Evolutionary conservation across 148 eudicot genomes (phyloP).

Genomic region (Camellia sinensis): DNA sequence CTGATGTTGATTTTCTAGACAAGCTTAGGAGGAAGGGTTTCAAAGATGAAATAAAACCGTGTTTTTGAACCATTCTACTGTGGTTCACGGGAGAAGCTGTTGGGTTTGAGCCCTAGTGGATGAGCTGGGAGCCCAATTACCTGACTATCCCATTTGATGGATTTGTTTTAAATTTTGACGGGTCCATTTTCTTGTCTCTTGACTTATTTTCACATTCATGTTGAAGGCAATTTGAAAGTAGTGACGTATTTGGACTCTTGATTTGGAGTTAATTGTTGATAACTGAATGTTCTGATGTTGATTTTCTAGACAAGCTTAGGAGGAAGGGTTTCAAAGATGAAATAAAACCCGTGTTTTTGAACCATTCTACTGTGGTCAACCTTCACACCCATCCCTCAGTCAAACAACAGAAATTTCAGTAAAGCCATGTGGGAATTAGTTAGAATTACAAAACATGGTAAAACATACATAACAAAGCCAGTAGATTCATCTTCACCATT

Average conservation of each 20-base stretch:
- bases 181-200: too few relatives aligned
- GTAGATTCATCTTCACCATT: not conserved
- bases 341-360: not conserved
- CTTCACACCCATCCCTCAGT: not conserved
- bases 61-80: not conserved
- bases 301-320: not conserved
- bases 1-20: not conserved
- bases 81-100: too few relatives aligned
- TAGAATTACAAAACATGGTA: not conserved
- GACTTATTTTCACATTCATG: too few relatives aligned
- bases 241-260: too few relatives aligned
- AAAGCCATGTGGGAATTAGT: too few relatives aligned
- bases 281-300: not conserved
- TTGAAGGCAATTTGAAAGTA: too few relatives aligned
- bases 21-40: not conserved
- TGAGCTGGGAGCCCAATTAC: too few relatives aligned
- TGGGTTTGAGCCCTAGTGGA: too few relatives aligned
- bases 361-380: not conserved
- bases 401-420: not conserved
- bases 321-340: not conserved
- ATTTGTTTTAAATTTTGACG: too few relatives aligned
- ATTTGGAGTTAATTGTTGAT: not conserved
- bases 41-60: not conserved
- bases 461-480: not conserved
- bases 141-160: too few relatives aligned